Base-by-base conservation (phyloP, 228 moss, liverwort and hornwort genomes). In the Sphagnum fallax region DNA sequence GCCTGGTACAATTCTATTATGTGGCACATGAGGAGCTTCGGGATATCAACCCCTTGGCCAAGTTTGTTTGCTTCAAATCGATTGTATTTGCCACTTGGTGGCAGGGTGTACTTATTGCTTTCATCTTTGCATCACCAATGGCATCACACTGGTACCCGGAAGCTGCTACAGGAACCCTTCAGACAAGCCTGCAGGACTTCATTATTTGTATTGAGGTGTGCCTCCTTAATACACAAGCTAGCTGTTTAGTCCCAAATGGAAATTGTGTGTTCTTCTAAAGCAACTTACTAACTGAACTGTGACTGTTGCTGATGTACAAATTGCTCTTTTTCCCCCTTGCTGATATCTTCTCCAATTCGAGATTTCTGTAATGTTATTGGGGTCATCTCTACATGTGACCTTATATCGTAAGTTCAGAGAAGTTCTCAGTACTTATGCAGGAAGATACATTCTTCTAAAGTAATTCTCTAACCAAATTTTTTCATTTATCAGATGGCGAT, bases 11-110 rank as follows among this genome's bases (percentile, higher is more conserved):
- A 75, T 98, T 98, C 75, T 98, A 98, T 78, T 81, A 87, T 69
- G 88, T 94, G 57, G 92, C 89, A 58, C 93, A 94, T 66, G 94
- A 94, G 73, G 89, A 87, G 66, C 76, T 98, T 70, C 89, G 76
- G 73, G 78, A 80, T 15, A 98, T 98, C 11, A 76, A 94, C 10
- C 98, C 94, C 47, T 68, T 98, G 65, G 94, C 89, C 18, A 98
- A 98, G 77, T 98, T 98, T 60, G 76, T 98, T 70, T 98, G 98
- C 74, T 98, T 98, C 80, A 98, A 98, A 76, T 94, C 98, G 49
- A 98, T 98, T 63, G 90, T 98, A 55, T 98, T 98, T 76, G 98
- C 98, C 78, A 98, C 98, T 11, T 98, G 98, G 98, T 98, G 98
- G 98, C 98, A 98, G 77, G 98, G 94, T 50, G 98, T 98, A 52